phyloP scores from a whole-genome alignment of 1,284 basidiomycete genomes.

The Schizophyllum amplum region DNA sequence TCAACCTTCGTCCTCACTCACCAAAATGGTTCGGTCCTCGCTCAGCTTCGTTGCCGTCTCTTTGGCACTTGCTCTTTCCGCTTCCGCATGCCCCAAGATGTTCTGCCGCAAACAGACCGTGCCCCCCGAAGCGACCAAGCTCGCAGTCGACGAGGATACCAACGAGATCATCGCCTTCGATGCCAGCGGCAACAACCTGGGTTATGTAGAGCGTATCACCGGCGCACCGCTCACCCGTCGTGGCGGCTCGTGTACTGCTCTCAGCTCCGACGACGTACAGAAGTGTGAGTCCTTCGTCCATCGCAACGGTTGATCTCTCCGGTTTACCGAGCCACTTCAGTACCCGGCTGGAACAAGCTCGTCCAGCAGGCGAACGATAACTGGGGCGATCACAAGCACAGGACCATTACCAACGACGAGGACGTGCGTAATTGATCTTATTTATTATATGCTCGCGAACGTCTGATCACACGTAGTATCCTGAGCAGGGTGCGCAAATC shows the following conservation, averaged over 20 bases:
- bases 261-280: constrained; percentile 1
- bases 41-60: not conserved
- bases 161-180: constrained; percentile 3
- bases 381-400: constrained; percentile 11
- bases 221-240: not conserved
- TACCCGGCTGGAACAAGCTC: constrained; percentile 10
- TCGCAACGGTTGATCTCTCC: too few relatives aligned
- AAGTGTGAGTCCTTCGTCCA: not conserved
- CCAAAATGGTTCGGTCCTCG: not conserved
- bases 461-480: not conserved
- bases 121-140: constrained; percentile 1
- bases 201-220: not conserved
- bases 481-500: constrained; percentile 10
- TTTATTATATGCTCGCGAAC: too few relatives aligned
- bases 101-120: not conserved
- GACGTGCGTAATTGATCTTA: constrained; percentile 4
- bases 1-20: not conserved
- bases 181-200: not conserved
- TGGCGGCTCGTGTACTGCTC: not conserved
- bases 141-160: constrained; percentile 1
- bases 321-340: not conserved
- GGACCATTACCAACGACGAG: constrained; percentile 12
- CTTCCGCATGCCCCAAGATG: not conserved
- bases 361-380: constrained; percentile 7
- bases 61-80: not conserved